phyloP scores from a whole-genome alignment of 495 filamentous ascomycete genomes.

The Penicillium robsamsonii region DNA sequence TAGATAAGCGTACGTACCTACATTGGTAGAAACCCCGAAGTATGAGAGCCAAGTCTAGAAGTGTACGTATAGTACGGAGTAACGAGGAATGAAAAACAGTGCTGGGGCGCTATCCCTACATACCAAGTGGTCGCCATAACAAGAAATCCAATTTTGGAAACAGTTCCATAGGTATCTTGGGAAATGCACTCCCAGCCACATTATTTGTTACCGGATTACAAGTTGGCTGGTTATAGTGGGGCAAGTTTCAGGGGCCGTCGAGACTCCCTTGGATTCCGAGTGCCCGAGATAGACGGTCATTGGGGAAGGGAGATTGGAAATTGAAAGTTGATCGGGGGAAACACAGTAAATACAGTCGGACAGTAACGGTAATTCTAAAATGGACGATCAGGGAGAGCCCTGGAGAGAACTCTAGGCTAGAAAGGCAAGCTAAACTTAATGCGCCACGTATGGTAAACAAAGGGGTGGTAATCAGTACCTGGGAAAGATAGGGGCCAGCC shows the following conservation, averaged over 20 bases:
- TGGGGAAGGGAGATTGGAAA: slow-evolving; percentile 5
- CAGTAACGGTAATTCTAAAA: slow-evolving; percentile 10
- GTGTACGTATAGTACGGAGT: slow-evolving; percentile 7
- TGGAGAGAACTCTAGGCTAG: background rate
- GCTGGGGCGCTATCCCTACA: slow-evolving; percentile 29
- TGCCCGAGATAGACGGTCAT: slow-evolving; percentile 6
- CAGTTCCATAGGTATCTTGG: slow-evolving; percentile 18
- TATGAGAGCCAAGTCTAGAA: background rate
- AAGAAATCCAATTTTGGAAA: slow-evolving; percentile 17
- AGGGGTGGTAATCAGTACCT: slow-evolving; percentile 15
- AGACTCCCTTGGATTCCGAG: slow-evolving; percentile 31
- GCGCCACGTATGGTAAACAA: slow-evolving; percentile 12
- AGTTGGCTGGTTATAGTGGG: slow-evolving; percentile 18
- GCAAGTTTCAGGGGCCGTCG: slow-evolving; percentile 35
- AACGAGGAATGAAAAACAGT: slow-evolving; percentile 32
- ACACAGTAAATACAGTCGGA: slow-evolving; percentile 13
- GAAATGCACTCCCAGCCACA: slow-evolving; percentile 13
- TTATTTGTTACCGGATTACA: slow-evolving; percentile 27
- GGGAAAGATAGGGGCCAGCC: background rate
- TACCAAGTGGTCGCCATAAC: slow-evolving; percentile 30
- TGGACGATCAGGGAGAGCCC: background rate
- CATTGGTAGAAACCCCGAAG: background rate
- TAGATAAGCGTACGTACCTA: background rate
- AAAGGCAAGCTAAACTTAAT: background rate
- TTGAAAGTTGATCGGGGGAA: slow-evolving; percentile 3